Percentiles rank a stretch among this genome's conserved stretches.
phyloP scores from a whole-genome alignment of 2,329 filamentous ascomycete species.

The Cladosporium velox region DNA sequence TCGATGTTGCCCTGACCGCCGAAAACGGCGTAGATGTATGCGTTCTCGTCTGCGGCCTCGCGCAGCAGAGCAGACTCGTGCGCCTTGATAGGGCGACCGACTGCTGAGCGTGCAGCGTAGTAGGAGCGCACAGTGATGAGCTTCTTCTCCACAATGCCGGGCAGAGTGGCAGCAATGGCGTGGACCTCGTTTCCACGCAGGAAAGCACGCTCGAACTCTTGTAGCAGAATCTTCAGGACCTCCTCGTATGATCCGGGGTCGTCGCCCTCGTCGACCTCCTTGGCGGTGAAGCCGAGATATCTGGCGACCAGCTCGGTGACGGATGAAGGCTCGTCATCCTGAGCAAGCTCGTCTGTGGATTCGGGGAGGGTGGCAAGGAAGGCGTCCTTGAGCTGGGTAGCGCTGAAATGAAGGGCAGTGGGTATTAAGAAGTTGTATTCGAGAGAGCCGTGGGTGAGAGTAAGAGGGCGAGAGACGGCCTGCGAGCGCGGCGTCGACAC shows the following conservation, averaged over 20 bases:
- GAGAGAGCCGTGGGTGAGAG: constrained; percentile 88
- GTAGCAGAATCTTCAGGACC: constrained; percentile 86
- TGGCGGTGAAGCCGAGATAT: constrained; percentile 87
- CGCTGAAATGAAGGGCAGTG: constrained; percentile 93
- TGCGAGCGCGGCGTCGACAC: constrained; percentile 95
- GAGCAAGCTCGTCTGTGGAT: constrained; percentile 94
- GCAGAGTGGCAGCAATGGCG: constrained; percentile 78
- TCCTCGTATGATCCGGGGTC: constrained; percentile 91
- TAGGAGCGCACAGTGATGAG: constrained; percentile 86
- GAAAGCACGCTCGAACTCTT: constrained; percentile 95
- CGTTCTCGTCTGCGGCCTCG: constrained; percentile 79
- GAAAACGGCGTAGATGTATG: constrained; percentile 89
- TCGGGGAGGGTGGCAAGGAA: constrained; percentile 83
- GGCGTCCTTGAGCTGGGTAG: constrained; percentile 87
- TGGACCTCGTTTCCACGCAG: constrained; percentile 96
- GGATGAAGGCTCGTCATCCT: constrained; percentile 98
- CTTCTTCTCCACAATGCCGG: constrained; percentile 92
- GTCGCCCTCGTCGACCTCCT: constrained; percentile 88
- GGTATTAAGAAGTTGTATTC: constrained; percentile 96
- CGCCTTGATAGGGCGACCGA: constrained; percentile 81
- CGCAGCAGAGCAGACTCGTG: constrained; percentile 93
- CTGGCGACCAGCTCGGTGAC: constrained; percentile 87
- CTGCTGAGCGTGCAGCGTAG: constrained; percentile 82
- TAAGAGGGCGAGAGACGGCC: constrained; percentile 86
- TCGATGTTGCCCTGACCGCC: constrained; percentile 98